phyloP scores from a whole-genome alignment of 345 rosid genomes.

The Diplotaxis tenuifolia region DNA sequence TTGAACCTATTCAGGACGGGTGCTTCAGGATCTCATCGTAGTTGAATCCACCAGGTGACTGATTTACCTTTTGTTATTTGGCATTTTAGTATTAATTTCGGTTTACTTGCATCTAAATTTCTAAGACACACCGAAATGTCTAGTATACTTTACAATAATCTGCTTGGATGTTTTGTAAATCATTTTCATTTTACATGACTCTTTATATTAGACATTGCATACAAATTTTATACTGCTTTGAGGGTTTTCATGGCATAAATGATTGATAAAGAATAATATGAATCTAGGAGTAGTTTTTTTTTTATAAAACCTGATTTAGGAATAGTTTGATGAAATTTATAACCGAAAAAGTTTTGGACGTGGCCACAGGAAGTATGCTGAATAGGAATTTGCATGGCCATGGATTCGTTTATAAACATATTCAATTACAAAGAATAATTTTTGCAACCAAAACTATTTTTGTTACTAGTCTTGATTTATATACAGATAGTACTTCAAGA shows the following conservation, averaged over 20 bases:
- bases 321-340: background rate
- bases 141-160: background rate
- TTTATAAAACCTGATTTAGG: background rate
- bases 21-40: constrained; percentile 4
- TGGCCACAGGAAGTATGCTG: background rate
- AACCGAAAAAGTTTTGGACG: background rate
- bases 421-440: background rate
- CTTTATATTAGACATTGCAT: background rate
- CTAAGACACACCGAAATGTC: background rate
- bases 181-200: background rate
- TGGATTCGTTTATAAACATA: background rate
- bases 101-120: background rate
- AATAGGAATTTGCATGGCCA: background rate
- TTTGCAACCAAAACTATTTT: background rate
- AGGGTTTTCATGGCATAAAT: background rate
- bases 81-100: background rate
- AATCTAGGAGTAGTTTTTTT: background rate
- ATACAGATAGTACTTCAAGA: constrained; percentile 1
- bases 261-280: background rate
- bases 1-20: constrained; percentile 8
- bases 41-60: constrained; percentile 20
- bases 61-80: background rate
- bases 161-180: background rate
- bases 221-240: background rate
- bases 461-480: constrained; percentile 17